Conservation (phyloP, 352 stramenopile species). For the Globisporangium acanthophoron region DNA sequence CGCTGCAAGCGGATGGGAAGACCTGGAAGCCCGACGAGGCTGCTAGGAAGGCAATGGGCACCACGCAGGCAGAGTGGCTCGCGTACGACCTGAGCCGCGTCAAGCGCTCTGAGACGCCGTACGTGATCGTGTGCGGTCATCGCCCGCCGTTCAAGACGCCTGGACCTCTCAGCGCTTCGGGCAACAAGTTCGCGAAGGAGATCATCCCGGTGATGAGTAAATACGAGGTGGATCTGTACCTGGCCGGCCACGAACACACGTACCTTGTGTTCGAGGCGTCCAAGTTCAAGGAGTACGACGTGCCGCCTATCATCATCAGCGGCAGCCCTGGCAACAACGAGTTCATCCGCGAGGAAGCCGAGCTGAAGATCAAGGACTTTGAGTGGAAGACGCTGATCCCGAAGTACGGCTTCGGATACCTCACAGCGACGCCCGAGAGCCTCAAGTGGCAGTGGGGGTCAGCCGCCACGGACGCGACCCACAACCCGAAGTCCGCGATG, state of each 20-base stretch:
- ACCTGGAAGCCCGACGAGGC: slow-evolving; percentile 48
- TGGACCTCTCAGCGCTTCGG: slow-evolving; percentile 20
- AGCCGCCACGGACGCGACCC: slow-evolving; percentile 33
- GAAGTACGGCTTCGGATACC: slow-evolving; percentile 72
- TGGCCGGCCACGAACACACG: slow-evolving; percentile 68
- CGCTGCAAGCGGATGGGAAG: slow-evolving; percentile 32
- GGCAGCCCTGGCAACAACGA: slow-evolving; percentile 75
- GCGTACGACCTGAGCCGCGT: slow-evolving; percentile 67
- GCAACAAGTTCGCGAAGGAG: slow-evolving; percentile 58
- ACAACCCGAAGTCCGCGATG: slow-evolving; percentile 34
- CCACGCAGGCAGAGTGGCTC: slow-evolving; percentile 48
- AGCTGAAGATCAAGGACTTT: slow-evolving; percentile 54
- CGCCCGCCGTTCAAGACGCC: slow-evolving; percentile 71
- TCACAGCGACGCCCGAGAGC: slow-evolving; percentile 46
- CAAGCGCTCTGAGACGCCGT: slow-evolving; percentile 51
- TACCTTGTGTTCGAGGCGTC: slow-evolving; percentile 62
- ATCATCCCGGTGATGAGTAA: slow-evolving; percentile 68
- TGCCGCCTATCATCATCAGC: slow-evolving; percentile 71
- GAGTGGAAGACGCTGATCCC: slow-evolving; percentile 54
- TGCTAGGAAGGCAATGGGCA: slow-evolving; percentile 22
- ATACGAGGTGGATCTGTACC: slow-evolving; percentile 69
- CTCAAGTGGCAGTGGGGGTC: slow-evolving; percentile 63
- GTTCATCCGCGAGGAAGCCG: slow-evolving; percentile 41
- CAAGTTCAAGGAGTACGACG: slow-evolving; percentile 34
- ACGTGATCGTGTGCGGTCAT: slow-evolving; percentile 68